These are phyloP conservation scores for Ogataea neopini DNA, from an alignment of 805 yeast genomes.

Conservation along the genomic window DNA sequence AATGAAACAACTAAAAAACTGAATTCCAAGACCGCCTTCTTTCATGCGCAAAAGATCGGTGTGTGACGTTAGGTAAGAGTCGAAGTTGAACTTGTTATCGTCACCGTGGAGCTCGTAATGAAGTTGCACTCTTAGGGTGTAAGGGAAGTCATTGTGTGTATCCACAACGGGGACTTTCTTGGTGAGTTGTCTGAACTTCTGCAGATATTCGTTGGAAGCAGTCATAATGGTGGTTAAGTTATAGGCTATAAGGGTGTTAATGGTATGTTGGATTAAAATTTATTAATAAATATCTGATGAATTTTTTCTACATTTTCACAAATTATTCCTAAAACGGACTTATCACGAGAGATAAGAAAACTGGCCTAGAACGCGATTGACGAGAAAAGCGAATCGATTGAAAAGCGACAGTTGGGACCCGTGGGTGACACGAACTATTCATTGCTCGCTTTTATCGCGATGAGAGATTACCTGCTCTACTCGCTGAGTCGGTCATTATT, in stretches of 20 bases:
- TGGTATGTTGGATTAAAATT: no score
- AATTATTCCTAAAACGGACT: background rate
- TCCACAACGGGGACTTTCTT: conserved; percentile 44
- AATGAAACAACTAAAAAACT: conserved; percentile 48
- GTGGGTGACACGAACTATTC: no score
- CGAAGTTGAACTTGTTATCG: conserved; percentile 38
- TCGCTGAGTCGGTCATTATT: no score
- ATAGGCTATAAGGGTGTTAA: no score
- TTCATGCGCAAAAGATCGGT: conserved; percentile 44
- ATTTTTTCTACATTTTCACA: background rate
- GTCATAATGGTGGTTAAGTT: background rate
- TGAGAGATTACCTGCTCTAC: background rate
- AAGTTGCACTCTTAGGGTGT: conserved; percentile 43
- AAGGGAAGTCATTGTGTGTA: conserved; percentile 55
- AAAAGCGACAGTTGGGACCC: no score
- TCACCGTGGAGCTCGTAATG: conserved; percentile 39
- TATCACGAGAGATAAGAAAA: background rate
- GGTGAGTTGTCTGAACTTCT: conserved; percentile 7
- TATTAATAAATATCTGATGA: background rate
- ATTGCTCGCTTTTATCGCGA: no score
- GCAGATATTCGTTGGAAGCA: background rate
- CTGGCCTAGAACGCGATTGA: no score
- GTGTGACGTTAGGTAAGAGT: conserved; percentile 38
- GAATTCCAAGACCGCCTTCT: conserved; percentile 46
- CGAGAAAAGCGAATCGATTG: no score